Evolutionary conservation across 2,329 filamentous ascomycete species (phyloP).

Genomic region (Pseudomassariella vexata): DNA sequence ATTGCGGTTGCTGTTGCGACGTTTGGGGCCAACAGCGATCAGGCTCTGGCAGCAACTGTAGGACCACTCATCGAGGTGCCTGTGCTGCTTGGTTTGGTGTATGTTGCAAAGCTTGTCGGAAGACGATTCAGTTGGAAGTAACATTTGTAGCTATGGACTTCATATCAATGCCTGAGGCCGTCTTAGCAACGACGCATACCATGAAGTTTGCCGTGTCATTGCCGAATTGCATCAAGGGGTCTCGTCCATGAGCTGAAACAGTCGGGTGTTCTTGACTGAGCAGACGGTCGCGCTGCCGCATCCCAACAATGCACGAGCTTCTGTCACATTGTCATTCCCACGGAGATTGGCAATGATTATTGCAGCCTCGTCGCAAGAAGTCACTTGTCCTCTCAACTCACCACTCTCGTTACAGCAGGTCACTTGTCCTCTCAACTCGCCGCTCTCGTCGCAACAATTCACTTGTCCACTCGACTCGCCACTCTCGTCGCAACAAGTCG

Average conservation of each 20-base stretch:
- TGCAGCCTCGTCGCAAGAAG: conserved; percentile 22
- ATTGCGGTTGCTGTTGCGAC: conserved; percentile 83
- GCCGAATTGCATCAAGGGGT: conserved; percentile 3
- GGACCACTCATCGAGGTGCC: conserved; percentile 84
- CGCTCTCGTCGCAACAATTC: no score
- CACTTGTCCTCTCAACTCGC: no score
- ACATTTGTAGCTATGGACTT: no score
- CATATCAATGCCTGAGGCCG: no score
- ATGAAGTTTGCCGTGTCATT: background rate
- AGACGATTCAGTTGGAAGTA: conserved; percentile 49
- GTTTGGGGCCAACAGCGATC: conserved; percentile 70
- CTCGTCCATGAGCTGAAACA: conserved; percentile 26
- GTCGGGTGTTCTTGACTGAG: conserved; percentile 21
- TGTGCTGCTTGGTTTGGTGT: conserved; percentile 71
- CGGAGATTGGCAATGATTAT: conserved; percentile 19
- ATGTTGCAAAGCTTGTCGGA: conserved; percentile 58
- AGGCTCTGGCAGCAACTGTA: conserved; percentile 77
- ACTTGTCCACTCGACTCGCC: no score
- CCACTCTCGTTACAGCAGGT: no score
- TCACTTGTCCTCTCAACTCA: conserved; percentile 9
- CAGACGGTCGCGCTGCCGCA: conserved; percentile 17
- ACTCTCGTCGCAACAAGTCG: no score
- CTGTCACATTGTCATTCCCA: conserved; percentile 14
- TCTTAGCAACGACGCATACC: background rate
- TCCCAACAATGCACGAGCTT: conserved; percentile 13